Evolutionary conservation across 2,329 filamentous ascomycete genomes (phyloP).

Genomic region (Phialophora verrucosa): DNA sequence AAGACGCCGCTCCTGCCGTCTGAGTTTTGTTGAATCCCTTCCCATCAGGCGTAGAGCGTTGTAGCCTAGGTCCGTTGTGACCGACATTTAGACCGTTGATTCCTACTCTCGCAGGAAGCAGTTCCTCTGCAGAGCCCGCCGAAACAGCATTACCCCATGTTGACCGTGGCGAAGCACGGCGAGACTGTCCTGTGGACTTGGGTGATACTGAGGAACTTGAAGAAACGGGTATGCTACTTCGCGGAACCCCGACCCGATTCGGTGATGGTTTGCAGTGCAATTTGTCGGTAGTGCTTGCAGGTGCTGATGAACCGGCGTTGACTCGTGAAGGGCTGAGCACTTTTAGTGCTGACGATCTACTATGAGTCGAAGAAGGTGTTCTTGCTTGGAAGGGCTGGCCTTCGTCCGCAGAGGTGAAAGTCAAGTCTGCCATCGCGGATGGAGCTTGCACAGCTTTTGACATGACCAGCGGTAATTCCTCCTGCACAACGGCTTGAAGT

Average conservation of each 20-base stretch:
- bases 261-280: background rate
- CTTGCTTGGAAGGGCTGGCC: background rate
- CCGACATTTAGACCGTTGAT: background rate
- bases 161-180: background rate
- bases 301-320: slow-evolving; percentile 7
- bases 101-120: background rate
- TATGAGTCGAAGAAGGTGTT: background rate
- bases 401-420: background rate
- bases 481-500: background rate
- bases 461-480: background rate
- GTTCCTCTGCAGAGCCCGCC: background rate
- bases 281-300: background rate
- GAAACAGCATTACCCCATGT: background rate
- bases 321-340: slow-evolving; percentile 19
- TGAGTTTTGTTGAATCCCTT: background rate
- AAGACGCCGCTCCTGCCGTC: background rate
- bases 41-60: background rate
- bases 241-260: background rate
- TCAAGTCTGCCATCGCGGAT: background rate
- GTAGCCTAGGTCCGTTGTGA: background rate
- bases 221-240: background rate
- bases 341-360: slow-evolving; percentile 6
- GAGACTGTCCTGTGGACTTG: too few species aligned
- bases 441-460: background rate
- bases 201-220: background rate